Percentiles rank a stretch among this genome's conserved stretches.
Evolutionary conservation across 2,329 filamentous ascomycete genomes (phyloP).

Genomic region (Talaromyces piceae): DNA sequence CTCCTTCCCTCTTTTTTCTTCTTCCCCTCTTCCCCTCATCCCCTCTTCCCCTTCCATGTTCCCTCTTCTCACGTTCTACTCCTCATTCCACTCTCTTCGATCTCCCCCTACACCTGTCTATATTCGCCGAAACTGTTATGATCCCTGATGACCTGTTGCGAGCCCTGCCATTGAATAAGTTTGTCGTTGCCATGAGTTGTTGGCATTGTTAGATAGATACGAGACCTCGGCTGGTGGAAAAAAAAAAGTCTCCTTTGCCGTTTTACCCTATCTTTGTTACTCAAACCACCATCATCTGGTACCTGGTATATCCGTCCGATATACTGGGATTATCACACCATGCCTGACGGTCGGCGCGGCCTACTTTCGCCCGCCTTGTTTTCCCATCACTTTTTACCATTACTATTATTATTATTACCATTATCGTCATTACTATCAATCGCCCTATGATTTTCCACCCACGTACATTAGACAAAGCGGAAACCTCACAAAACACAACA

Average conservation of each 20-base stretch:
- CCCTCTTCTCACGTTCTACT: neutral
- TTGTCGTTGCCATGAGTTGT: neutral
- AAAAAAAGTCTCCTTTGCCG: too few species aligned
- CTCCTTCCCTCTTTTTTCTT: neutral
- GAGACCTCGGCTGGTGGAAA: neutral
- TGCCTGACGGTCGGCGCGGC: slow-evolving; percentile 15
- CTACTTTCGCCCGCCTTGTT: slow-evolving; percentile 24
- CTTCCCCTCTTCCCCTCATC: neutral
- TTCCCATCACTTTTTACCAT: neutral
- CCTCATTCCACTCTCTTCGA: neutral
- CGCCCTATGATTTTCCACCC: neutral
- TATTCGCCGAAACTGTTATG: slow-evolving; percentile 6
- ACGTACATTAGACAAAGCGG: slow-evolving; percentile 2
- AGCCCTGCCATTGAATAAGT: slow-evolving; percentile 1
- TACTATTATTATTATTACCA: too few species aligned
- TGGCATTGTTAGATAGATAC: slow-evolving; percentile 1
- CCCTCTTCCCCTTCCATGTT: neutral
- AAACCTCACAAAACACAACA: too few species aligned
- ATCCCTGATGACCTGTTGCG: slow-evolving; percentile 8
- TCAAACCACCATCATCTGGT: neutral
- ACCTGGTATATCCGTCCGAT: neutral
- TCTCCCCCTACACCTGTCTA: neutral
- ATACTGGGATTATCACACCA: slow-evolving; percentile 1
- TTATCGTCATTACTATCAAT: too few species aligned
- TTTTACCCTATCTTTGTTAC: neutral